These are phyloP conservation scores for Ascochyta pisi DNA, from an alignment of 2,329 filamentous ascomycete species.

Conservation along the genomic window DNA sequence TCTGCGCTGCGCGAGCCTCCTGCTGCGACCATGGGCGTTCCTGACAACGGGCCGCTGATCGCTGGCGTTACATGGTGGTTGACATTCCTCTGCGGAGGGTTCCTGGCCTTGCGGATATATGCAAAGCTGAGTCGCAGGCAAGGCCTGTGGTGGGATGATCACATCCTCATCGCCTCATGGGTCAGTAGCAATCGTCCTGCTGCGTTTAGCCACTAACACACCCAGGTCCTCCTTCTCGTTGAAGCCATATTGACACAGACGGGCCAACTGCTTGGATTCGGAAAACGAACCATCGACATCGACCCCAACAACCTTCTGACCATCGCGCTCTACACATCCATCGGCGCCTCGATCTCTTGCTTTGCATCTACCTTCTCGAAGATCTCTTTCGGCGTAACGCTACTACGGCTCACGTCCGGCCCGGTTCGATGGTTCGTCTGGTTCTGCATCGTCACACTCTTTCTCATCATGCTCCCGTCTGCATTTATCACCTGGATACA, in stretches of 20 bases:
- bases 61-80: conserved; percentile 37
- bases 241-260: conserved; percentile 30
- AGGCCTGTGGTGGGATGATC: conserved; percentile 40
- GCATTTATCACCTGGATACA: conserved; percentile 30
- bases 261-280: conserved; percentile 30
- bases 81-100: conserved; percentile 27
- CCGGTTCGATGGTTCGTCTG: conserved; percentile 26
- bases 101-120: conserved; percentile 35
- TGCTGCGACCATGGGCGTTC: conserved; percentile 11
- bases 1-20: conserved; percentile 3
- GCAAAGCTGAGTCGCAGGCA: conserved; percentile 35
- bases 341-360: conserved; percentile 33
- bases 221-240: conserved; percentile 30
- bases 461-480: conserved; percentile 36
- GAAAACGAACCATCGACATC: conserved; percentile 32
- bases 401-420: conserved; percentile 31
- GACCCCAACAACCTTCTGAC: conserved; percentile 18
- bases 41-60: conserved; percentile 34
- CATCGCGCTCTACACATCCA: conserved; percentile 24
- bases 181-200: conserved; percentile 15
- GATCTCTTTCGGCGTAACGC: conserved; percentile 39
- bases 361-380: conserved; percentile 36
- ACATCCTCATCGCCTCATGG: conserved; percentile 37
- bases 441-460: conserved; percentile 34
- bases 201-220: conserved; percentile 1